Base-by-base conservation (phyloP, 2,329 filamentous ascomycete species). In the Piedraia hortae region DNA sequence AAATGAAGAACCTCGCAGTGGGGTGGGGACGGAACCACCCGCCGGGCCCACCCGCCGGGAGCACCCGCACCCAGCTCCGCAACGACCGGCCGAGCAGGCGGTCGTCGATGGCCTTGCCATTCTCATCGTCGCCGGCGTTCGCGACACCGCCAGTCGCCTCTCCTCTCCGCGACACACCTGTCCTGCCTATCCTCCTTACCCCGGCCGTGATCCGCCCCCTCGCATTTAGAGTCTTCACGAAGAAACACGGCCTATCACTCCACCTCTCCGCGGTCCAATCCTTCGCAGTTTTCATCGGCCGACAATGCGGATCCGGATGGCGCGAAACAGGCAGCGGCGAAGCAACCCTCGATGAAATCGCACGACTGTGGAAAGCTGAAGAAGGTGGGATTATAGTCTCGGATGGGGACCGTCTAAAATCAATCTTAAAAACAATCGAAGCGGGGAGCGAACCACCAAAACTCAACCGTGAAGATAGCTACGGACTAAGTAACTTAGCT, bases 291-390 rank as follows among this genome's bases (percentile, higher is more conserved):
- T 97, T 97, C 43, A 71, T 97, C 23, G 88, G 85, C 6, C 69
- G 74, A 34, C 72, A 90, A 45, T 97, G 85, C 43, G 85, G 85
- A 15, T 80, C 80, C 26, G 77, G 68, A 66, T 97, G 85, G 85
- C 64, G 82, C 36, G 80, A 93, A 49, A 78, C 89, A 42, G 82
- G 88, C 0, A 53, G 91, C 14, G 85, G 80, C 3, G 88, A 97
- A 45, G 70, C 69, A 32, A 75, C 91, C 7, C 50, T 97, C 16
- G 85, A 97, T 37, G 85, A 93, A 45, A 64, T 80, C 5, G 80
- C 85, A 1, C 71, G 73, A 43, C 62, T 62, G 33, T 97, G 85
- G 88, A 93, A 91, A 51, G 74, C 69, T 33, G 59, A 70, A 27
- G 78, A 74, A 40, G 77, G 77, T 1, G 74, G 74, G 11, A 73